Base-by-base conservation (phyloP, 192 early-diverging fungal genomes). In the Backusella liffmaniae region DNA sequence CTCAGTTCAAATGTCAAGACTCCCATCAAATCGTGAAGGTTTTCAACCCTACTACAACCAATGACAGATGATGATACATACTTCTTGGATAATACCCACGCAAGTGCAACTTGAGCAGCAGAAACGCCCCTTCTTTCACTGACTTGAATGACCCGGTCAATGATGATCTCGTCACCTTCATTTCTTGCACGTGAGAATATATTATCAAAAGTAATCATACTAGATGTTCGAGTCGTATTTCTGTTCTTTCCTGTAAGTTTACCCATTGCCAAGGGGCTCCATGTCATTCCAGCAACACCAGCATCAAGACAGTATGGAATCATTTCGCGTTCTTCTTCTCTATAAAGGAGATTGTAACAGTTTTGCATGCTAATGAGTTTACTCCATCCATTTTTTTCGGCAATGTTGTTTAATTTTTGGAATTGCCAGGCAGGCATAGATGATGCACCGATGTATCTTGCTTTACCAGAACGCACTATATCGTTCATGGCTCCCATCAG, bases 271-370 rank as follows among this genome's bases (percentile, higher is more conserved):
- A 90, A 80, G 4, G 88, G 86, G 1, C 85, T 83, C 85, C 81
- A 90, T 8, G 85, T 79, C n/a, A 87, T 80, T 35, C 75, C 49
- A 49, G 82, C 80, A 73, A 88, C 78, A 1, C 84, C 82, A 16
- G 68, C 53, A 73, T 88, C 82, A 18, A 68, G 26, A 74, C 76
- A 84, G 49, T 84, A 87, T 18, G 81, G 87, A 51, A 79, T 77
- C 82, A 87, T 90, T 59, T 89, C 88, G 26, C 88, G 77, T 68
- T 89, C 88, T 72, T 90, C 88, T 37, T 89, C 88, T 68, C 88
- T 86, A 73, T 79, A 81, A 4, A 73, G 42, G 21, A 76, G 41
- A 49, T 85, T 88, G 77, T 87, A 81, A 12, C 56, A 37, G 35
- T 85, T 75, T 72, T 88, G 84, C 87, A 89, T 89, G 13, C 76